Evolutionary conservation across 352 stramenopile genomes (phyloP), one percentile per base, ranked within the genome.

Genomic region (Vaucheria bursata): DNA sequence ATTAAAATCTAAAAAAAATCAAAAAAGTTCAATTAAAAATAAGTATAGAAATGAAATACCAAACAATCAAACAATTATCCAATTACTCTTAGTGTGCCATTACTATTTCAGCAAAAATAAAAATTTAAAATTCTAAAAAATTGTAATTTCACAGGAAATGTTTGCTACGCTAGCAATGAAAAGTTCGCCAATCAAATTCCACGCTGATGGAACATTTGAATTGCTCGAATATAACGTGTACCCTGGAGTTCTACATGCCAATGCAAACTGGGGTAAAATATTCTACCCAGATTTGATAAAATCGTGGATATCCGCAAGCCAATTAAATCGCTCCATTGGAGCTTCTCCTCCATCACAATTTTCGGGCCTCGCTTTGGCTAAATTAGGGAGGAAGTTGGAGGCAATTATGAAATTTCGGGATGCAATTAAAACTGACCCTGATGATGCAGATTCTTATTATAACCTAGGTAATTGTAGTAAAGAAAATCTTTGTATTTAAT

Each of bases 161-260:
- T 68, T 68, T 7, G 53, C 37, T 2, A 7, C 53, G 53, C 2
- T 68, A 2, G 53, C 53, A 31, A 68, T 68, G 53, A 68, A 2
- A 31, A 68, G 53, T 34, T 68, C 53, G 2, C 53, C 53, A 31
- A 7, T 68, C 6, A 34, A 68, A 34, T 68, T 68, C 53, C 53
- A 8, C 53, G 31, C 53, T 2, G 53, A 68, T 34, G 53, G 53
- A 2, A 31, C 31, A 31, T 68, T 68, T 34, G 31, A 34, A 31
- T 2, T 68, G 31, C 12, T 25, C 45, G 45, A 59, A 25, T n/a
- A n/a, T n/a, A n/a, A n/a, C n/a, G n/a, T n/a, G n/a, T n/a, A n/a
- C n/a, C n/a, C n/a, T n/a, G n/a, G n/a, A n/a, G n/a, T n/a, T n/a
- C 53, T 68, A 34, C 53, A 68, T 34, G 53, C 53, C 53, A 68